Base-by-base conservation (phyloP, 2,329 filamentous ascomycete genomes). In the Hypoxylon sp. region DNA sequence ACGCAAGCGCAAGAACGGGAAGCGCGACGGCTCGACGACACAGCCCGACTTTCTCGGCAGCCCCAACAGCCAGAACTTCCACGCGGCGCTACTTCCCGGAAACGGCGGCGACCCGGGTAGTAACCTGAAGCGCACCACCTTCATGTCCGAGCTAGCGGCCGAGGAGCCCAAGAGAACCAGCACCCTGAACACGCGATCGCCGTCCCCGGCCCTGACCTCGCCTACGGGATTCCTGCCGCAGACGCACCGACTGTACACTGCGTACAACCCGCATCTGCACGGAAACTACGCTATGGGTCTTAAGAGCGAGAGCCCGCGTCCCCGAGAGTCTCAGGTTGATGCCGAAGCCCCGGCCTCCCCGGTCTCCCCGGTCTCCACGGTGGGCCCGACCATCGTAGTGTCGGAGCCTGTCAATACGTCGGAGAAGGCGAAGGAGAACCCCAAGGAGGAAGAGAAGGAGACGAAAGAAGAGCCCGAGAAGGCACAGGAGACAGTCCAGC, bases 111-210 rank as follows among this genome's bases (percentile, higher is more conserved):
- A 37, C 42, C 56, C 53, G 6, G 48, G 31, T 30, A 48, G 20
- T 30, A 48, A 22, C 30, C 25, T 10, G 17, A 44, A 44, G 14
- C 14, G 20, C n/a, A 11, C 58, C 31, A 27, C 63, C 0, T 51
- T 65, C 64, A 72, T 68, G 33, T 55, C 68, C 2, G 73, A 74
- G 22, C 65, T 75, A 14, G 49, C 72, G 0, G 72, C 72, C n/a
- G 58, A 74, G 22, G 64, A 64, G 44, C 51, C 51, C 25, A 59
- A 56, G 17, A 56, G 22, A 8, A 22, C 37, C 22, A 25, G 42
- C 37, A 25, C 50, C n/a, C 1, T 55, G 50, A 30, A 20, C 48
- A 53, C 3, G 8, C 55, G 2, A 3, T 31, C 48, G 14, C 13
- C 27, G 6, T 22, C 48, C 11, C 61, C 60, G 20, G 56, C 10